Evolutionary conservation across 2,329 filamentous ascomycete genomes (phyloP).

Genomic region (Magnaporthales sp.): DNA sequence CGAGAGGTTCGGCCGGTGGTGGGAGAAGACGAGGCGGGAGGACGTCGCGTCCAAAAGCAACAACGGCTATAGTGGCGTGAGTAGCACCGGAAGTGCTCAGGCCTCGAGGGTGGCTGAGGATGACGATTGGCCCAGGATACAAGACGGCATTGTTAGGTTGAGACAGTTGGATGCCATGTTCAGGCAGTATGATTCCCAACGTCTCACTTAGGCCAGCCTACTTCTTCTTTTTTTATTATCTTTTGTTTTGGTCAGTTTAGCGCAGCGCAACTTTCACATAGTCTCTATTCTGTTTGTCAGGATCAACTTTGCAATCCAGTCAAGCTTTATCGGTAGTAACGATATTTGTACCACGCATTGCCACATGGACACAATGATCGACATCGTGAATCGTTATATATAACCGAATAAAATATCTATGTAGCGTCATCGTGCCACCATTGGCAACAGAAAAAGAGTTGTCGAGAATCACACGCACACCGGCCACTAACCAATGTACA

Average conservation of each 20-base stretch:
- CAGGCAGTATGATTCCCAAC: not conserved
- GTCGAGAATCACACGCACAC: not conserved
- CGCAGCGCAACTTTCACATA: not conserved
- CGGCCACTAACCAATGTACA: slow-evolving; percentile 36
- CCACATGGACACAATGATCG: not conserved
- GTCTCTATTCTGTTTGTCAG: not conserved
- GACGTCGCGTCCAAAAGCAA: not conserved
- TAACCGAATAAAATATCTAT: not conserved
- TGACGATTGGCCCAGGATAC: slow-evolving; percentile 4
- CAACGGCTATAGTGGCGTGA: not conserved
- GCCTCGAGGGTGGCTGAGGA: slow-evolving; percentile 1
- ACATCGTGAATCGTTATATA: not conserved
- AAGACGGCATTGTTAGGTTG: slow-evolving; percentile 3
- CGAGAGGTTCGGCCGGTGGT: slow-evolving; percentile 37
- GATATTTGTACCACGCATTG: not conserved
- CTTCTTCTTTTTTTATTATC: not conserved
- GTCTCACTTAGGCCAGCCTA: not conserved
- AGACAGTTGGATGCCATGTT: slow-evolving; percentile 4
- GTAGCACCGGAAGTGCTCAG: not conserved
- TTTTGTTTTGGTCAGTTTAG: not conserved
- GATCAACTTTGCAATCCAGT: not conserved
- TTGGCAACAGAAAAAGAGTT: not conserved
- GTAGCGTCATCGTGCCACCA: not conserved
- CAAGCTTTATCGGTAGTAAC: not conserved
- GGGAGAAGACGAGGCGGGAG: slow-evolving; percentile 7